Percentiles rank a stretch among this genome's conserved stretches.
Evolutionary conservation across 1,284 basidiomycete genomes (phyloP).

Genomic region (Tetrapyrgos nigripes): DNA sequence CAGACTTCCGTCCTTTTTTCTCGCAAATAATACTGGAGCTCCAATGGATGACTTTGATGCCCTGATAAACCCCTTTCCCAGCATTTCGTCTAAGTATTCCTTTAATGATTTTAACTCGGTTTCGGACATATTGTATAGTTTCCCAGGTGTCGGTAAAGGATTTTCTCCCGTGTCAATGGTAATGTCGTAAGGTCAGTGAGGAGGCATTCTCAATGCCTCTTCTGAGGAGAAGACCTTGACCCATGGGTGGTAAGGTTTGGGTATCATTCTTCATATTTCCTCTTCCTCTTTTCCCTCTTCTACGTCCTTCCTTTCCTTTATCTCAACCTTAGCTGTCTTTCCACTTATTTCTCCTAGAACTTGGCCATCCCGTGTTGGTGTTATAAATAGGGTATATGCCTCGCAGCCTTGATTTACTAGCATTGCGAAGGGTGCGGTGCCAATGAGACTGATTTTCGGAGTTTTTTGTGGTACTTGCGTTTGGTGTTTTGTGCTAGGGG

Average conservation of each 20-base stretch:
- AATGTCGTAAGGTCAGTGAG: not conserved
- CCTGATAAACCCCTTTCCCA: conserved; percentile 23
- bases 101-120: not conserved
- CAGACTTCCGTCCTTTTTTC: conserved; percentile 41
- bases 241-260: not conserved
- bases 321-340: not conserved
- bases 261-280: not conserved
- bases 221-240: not conserved
- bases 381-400: no score
- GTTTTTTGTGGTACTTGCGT: no score
- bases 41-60: conserved; percentile 22
- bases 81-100: no score
- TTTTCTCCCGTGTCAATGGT: not conserved
- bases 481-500: no score
- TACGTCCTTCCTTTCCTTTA: not conserved
- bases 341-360: no score
- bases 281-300: not conserved
- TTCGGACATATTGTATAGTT: conserved; percentile 3
- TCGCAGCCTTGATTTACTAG: not conserved
- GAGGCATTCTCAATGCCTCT: not conserved
- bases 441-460: no score
- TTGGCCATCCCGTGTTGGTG: no score
- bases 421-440: not conserved
- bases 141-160: not conserved
- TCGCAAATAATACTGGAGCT: conserved; percentile 40